These are phyloP conservation scores for Colletotrichum sp. DNA, from an alignment of 2,329 filamentous ascomycete species.

Conservation along the genomic window DNA sequence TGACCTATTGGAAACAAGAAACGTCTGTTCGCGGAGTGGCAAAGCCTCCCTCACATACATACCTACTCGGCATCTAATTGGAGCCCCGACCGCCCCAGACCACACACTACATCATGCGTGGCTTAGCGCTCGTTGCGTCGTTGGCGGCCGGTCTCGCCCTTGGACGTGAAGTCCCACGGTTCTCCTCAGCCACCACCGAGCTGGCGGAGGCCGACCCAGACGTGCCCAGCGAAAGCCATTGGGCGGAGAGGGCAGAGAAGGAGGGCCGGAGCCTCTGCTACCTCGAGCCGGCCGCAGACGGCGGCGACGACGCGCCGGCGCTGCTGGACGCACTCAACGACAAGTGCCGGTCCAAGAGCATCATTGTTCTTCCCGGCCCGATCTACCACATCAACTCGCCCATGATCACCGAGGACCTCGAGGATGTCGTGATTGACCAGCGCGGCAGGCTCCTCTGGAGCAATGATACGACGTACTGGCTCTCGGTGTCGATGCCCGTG, in stretches of 20 bases:
- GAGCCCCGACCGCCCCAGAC: background rate
- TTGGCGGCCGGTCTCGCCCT: background rate
- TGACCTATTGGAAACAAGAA: background rate
- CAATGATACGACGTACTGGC: slow-evolving; percentile 56
- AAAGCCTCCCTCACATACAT: background rate
- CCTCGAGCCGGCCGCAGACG: slow-evolving; percentile 28
- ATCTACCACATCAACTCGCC: slow-evolving; percentile 38
- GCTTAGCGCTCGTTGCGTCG: background rate
- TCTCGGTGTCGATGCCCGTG: slow-evolving; percentile 52
- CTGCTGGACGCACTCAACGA: slow-evolving; percentile 37
- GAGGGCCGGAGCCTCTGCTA: slow-evolving; percentile 33
- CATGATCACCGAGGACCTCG: slow-evolving; percentile 37
- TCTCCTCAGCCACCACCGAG: background rate
- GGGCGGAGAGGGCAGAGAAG: slow-evolving; percentile 41
- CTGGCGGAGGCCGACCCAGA: background rate
- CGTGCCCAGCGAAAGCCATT: background rate
- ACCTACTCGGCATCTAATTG: background rate
- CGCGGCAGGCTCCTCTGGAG: slow-evolving; percentile 44
- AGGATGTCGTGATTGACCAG: slow-evolving; percentile 49
- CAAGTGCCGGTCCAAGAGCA: slow-evolving; percentile 30
- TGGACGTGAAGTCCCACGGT: background rate
- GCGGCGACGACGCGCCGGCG: slow-evolving; percentile 34
- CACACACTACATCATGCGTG: background rate
- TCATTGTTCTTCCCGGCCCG: slow-evolving; percentile 36
- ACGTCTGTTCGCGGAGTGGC: background rate